Evolutionary conservation across 192 early-diverging fungal genomes (phyloP), one percentile per base, ranked within the genome.

Genomic region (Ramicandelaber brevisporus): DNA sequence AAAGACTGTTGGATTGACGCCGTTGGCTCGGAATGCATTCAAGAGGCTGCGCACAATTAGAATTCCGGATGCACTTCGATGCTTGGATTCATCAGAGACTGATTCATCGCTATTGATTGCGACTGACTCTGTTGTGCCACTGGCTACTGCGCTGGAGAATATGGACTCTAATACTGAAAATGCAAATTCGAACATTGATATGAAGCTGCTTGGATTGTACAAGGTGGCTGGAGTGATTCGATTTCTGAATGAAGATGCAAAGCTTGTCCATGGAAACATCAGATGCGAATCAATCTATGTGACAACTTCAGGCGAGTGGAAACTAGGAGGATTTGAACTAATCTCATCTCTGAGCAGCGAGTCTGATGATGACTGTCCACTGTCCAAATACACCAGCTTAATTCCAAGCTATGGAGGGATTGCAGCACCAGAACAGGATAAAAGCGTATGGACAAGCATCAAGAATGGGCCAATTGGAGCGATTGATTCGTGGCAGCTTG

Each of bases 251-350:
- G 57, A 61, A 29, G 88, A 93, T 40, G 75, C 80, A 35, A 48
- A 50, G 12, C 55, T 92, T 43, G 67, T 89, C 2, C 90, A 97
- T 36, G 90, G 78, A 8, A 84, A 78, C 53, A 37, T 97, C 27
- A 59, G 65, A 5, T 44, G 69, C 4, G 58, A 59, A 0, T 77
- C 79, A 1, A 73, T 97, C 30, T 90, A 71, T 41, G 74, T 69
- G 14, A 93, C 78, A 8, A 66, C 70, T 32, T 74, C 80, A 5
- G 90, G 90, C 27, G 90, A 97, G 47, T 97, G 86, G 87, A 81
- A 70, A 36, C 55, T 97, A 17, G 76, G 78, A n/a, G 86, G 83
- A 2, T 60, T 90, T 21, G 90, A 97, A 32, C 31, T 74, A 12
- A 37, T 80, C 14, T 63, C 68, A 27, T 65, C 63, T 4, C 40